Evolutionary conservation across 306 rosid species (phyloP), one percentile per base, ranked within the genome.

Genomic region (Mimosa bimucronata): DNA sequence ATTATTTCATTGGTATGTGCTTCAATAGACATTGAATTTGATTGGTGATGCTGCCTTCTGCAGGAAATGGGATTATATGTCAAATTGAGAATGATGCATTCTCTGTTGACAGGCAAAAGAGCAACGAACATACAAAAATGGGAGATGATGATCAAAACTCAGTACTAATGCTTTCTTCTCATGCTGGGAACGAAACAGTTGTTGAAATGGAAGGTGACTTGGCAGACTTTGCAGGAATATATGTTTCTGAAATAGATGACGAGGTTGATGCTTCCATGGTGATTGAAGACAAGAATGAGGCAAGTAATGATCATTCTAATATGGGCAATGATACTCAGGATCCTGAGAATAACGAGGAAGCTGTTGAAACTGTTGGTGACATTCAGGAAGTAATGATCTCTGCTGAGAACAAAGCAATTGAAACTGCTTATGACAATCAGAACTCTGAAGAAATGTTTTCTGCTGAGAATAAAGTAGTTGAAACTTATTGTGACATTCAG

Each of bases 41-140:
- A 65, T 28, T 68, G 25, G 18, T 78, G 83, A n/a, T 66, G 37
- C 25, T n/a, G 41, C 50, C 3, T 40, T 11, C 73, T 68, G 38
- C 85, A 82, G 88, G 76, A 46, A 30, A 72, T 55, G 77, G 44
- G 19, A 13, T 30, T 62, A 58, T 26, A 60, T 60, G 34, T 60
- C 34, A 25, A 60, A 25, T 12, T 60, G 37, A 60, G 15, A 34
- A 34, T 34, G 38, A 34, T n/a, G n/a, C n/a, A n/a, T n/a, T n/a
- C n/a, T n/a, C n/a, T n/a, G n/a, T n/a, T n/a, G n/a, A n/a, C n/a
- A n/a, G n/a, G n/a, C n/a, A n/a, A n/a, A n/a, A n/a, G n/a, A n/a
- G n/a, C n/a, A n/a, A n/a, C n/a, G n/a, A n/a, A n/a, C n/a, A n/a
- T n/a, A n/a, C 71, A 21, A 40, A 74, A 0, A 8, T 53, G 13